Percentiles rank a stretch among this genome's conserved stretches.
Conservation (phyloP, 768 basidiomycete species). For the Trametes gibbosa region DNA sequence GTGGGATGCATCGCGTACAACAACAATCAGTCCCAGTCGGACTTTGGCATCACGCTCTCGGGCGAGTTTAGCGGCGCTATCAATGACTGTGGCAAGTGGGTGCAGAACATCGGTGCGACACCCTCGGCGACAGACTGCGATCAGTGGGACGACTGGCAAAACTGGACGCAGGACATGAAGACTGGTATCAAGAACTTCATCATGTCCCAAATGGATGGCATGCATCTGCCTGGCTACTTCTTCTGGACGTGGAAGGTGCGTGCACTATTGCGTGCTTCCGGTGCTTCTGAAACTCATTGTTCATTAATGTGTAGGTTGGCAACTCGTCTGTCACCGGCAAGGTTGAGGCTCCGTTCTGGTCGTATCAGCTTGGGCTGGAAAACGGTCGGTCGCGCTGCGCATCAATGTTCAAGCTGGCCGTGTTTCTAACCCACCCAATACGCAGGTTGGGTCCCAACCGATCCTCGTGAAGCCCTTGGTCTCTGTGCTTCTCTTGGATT, state of each 20-base stretch:
- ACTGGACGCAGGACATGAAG: conserved; percentile 52
- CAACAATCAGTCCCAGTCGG: conserved; percentile 33
- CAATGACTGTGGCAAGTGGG: conserved; percentile 62
- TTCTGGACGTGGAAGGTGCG: conserved; percentile 78
- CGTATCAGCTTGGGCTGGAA: conserved; percentile 64
- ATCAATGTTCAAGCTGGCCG: background rate
- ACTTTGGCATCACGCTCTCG: conserved; percentile 68
- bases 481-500: conserved; percentile 56
- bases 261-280: background rate
- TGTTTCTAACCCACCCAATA: no score
- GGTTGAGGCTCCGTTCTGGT: conserved; percentile 61
- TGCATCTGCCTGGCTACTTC: conserved; percentile 56
- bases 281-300: background rate
- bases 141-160: conserved; percentile 47
- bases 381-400: conserved; percentile 36
- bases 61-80: conserved; percentile 75
- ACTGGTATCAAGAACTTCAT: conserved; percentile 50
- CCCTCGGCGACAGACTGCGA: conserved; percentile 34
- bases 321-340: conserved; percentile 48
- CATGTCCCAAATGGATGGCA: conserved; percentile 61
- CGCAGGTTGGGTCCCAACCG: conserved; percentile 65
- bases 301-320: conserved; percentile 39
- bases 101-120: conserved; percentile 33
- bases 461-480: conserved; percentile 68
- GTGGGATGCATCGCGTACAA: conserved; percentile 26